These are phyloP conservation scores for Escovopsis sp. DNA, from an alignment of 2,329 filamentous ascomycete species.

Conservation along the genomic window DNA sequence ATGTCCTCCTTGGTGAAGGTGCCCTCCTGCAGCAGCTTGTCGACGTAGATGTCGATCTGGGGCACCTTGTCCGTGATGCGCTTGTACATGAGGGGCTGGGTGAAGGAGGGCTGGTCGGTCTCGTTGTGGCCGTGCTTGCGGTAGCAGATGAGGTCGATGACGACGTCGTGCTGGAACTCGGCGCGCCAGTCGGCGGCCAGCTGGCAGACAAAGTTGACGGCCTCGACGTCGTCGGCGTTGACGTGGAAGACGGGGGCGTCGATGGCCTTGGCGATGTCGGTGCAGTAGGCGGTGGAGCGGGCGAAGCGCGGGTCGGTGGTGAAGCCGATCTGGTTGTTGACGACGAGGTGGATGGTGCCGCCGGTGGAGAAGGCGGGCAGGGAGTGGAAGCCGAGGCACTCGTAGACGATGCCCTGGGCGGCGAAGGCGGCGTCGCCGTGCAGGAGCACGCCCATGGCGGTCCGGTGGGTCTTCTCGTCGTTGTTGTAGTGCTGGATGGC, in stretches of 20 bases:
- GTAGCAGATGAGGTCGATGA: constrained; percentile 97
- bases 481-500: constrained; percentile 99
- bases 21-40: constrained; percentile 80
- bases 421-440: constrained; percentile 97
- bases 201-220: constrained; percentile 96
- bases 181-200: constrained; percentile 95
- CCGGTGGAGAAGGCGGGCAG: constrained; percentile 94
- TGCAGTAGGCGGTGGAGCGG: constrained; percentile 96
- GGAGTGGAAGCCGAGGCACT: constrained; percentile 94
- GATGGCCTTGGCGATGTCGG: constrained; percentile 97
- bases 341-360: constrained; percentile 90
- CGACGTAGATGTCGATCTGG: constrained; percentile 80
- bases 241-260: constrained; percentile 98
- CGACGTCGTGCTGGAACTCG: constrained; percentile 95
- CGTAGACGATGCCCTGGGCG: constrained; percentile 93
- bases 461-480: constrained; percentile 76
- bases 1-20: constrained; percentile 96
- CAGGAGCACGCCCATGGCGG: constrained; percentile 88
- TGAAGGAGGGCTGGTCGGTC: constrained; percentile 98
- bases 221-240: constrained; percentile 96
- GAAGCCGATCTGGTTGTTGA: constrained; percentile 99
- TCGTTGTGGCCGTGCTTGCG: constrained; percentile 99
- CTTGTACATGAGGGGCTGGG: constrained; percentile 99
- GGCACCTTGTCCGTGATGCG: constrained; percentile 73
- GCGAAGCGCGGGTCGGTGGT: constrained; percentile 96